Conservation (phyloP, 441 rosid species). For the Gossypium gossypioides region DNA sequence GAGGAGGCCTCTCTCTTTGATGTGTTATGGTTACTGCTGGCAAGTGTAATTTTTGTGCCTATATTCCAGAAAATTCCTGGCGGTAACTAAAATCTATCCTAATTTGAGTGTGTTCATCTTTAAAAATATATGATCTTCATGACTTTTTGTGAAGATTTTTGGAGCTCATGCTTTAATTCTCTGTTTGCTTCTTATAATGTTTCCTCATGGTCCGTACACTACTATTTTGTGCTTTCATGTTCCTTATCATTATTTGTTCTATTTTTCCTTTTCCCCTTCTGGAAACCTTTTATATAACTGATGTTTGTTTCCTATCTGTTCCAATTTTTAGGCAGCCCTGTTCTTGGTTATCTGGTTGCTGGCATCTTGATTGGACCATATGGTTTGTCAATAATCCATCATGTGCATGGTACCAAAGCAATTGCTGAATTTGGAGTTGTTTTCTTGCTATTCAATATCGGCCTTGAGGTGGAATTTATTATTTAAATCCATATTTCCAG, state of each 20-base stretch:
- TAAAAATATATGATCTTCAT: neutral
- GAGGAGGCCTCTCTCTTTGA: constrained; percentile 94
- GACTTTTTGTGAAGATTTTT: constrained; percentile 9
- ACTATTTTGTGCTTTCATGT: neutral
- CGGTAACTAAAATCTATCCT: constrained; percentile 40
- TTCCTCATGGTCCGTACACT: neutral
- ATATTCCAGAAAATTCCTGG: constrained; percentile 96
- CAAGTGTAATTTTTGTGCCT: constrained; percentile 97
- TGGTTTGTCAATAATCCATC: constrained; percentile 89
- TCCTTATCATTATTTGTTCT: constrained; percentile 4
- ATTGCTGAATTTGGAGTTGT: constrained; percentile 99
- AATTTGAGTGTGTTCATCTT: neutral
- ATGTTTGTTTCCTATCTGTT: constrained; percentile 24
- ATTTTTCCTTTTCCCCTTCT: neutral
- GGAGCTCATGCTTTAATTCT: constrained; percentile 3
- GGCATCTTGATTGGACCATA: constrained; percentile 95
- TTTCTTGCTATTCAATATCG: constrained; percentile 89
- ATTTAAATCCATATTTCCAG: constrained; percentile 10
- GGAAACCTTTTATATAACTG: neutral
- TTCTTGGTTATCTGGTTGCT: constrained; percentile 95
- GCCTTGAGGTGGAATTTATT: constrained; percentile 72
- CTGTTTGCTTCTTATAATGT: constrained; percentile 5
- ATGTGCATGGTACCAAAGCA: constrained; percentile 92
- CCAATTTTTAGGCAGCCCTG: constrained; percentile 80
- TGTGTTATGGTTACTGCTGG: constrained; percentile 81